Evolutionary conservation across 352 stramenopile genomes (phyloP), one percentile per base, ranked within the genome.

Genomic region (Globisporangium perplexum): DNA sequence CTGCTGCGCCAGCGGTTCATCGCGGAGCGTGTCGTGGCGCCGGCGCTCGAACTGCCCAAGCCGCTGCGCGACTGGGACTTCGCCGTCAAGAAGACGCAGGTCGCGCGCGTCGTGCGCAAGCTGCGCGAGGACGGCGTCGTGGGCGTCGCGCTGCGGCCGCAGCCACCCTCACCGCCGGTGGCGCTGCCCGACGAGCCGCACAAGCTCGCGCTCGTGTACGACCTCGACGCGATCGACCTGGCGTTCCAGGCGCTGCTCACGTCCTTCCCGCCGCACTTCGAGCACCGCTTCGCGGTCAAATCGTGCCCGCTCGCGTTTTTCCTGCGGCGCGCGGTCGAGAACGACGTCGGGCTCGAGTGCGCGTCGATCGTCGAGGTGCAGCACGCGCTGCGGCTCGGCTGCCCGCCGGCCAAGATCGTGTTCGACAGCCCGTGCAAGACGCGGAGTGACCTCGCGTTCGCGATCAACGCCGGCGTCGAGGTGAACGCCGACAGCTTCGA

Each of bases 341-440:
- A 88, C 50, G 77, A 86, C 43, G 71, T 90, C 22, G 84, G 84
- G 0, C 62, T 89, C 41, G 84, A 90, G 62, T 93, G 84, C 41
- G 84, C 84, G n/a, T 95, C 84, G 1, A 75, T 95, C 30, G 60
- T 89, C 8, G 84, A 95, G 59, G 84, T 93, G 14, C 72, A 89
- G 55, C 84, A 95, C 47, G 83, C 84, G 8, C 64, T 95, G 39
- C 68, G 71, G 6, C 67, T 91, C 33, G 78, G 80, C 2, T 95
- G 83, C 28, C 47, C 78, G 38, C 78, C 81, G 28, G 66, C 85
- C 53, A 79, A 80, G 23, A 82, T 97, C 36, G 88, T 98, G 8
- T 98, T 95, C 59, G 92, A 98, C 65, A 96, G 80, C 63, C 92
- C 92, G 1, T 95, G 84, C 71, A 98, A 98, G 60, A 98, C 92